phyloP scores from a whole-genome alignment of 1,284 basidiomycete species.

The Boletus sp. region DNA sequence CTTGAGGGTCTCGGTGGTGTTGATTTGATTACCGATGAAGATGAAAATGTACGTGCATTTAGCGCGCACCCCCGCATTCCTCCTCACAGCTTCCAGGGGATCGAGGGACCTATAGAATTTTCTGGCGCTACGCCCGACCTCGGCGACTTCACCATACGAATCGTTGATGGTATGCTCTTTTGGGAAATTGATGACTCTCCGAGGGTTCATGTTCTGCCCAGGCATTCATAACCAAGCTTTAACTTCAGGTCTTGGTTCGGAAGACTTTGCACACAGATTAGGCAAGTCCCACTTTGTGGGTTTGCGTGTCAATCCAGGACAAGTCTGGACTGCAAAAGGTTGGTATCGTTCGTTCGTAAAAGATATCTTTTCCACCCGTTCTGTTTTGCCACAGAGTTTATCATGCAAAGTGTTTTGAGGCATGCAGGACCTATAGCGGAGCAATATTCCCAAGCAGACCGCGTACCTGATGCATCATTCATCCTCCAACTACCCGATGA shows the following conservation, averaged over 20 bases:
- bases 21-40: slow-evolving; percentile 72
- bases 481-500: slow-evolving; percentile 75
- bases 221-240: slow-evolving; percentile 57
- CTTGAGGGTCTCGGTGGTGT: slow-evolving; percentile 82
- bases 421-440: slow-evolving; percentile 53
- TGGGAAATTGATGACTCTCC: not conserved
- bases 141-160: slow-evolving; percentile 76
- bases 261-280: slow-evolving; percentile 58
- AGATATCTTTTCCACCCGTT: not conserved
- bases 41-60: slow-evolving; percentile 56
- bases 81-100: slow-evolving; percentile 50
- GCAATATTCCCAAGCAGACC: slow-evolving; percentile 50
- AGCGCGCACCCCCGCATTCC: not conserved
- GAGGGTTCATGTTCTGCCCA: slow-evolving; percentile 27
- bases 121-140: slow-evolving; percentile 72
- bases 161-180: slow-evolving; percentile 65
- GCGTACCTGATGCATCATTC: slow-evolving; percentile 75
- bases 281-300: slow-evolving; percentile 76
- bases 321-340: slow-evolving; percentile 86
- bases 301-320: slow-evolving; percentile 55
- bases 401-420: slow-evolving; percentile 61
- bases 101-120: slow-evolving; percentile 65
- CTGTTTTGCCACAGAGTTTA: slow-evolving; percentile 46
- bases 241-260: slow-evolving; percentile 50
- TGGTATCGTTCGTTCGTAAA: slow-evolving; percentile 6